Evolutionary conservation across 176 grass and related monocot genomes (phyloP).

Genomic region (Alopecurus myosuroides): DNA sequence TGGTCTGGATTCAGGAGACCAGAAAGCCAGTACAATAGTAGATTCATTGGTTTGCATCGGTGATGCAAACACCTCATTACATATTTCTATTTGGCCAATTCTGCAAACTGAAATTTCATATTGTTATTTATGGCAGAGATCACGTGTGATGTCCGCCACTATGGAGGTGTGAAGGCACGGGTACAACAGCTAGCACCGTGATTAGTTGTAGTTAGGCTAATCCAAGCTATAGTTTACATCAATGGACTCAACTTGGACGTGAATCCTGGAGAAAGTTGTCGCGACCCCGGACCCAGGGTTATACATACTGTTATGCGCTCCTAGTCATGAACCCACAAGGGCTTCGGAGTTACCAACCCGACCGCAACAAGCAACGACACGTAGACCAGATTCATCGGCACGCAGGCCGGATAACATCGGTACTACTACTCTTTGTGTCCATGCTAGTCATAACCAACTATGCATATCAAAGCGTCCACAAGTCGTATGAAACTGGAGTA

Average conservation of each 20-base stretch:
- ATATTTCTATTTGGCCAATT: neutral
- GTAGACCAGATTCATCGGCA: too few species aligned
- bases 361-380: too few species aligned
- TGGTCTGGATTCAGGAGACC: neutral
- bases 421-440: too few species aligned
- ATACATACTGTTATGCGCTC: too few species aligned
- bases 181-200: neutral
- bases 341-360: too few species aligned
- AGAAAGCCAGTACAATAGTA: too few species aligned
- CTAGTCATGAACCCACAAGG: too few species aligned
- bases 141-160: neutral
- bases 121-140: neutral
- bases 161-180: neutral
- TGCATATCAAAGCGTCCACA: too few species aligned
- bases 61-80: neutral
- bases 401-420: too few species aligned
- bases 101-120: neutral
- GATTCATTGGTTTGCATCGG: neutral
- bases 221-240: neutral
- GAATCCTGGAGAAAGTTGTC: neutral
- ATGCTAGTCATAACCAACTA: too few species aligned
- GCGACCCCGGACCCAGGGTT: too few species aligned
- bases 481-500: too few species aligned
- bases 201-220: neutral
- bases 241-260: constrained; percentile 20